These are phyloP conservation scores for Raffaelea deltoideospora DNA, from an alignment of 2,329 filamentous ascomycete species.

Conservation along the genomic window DNA sequence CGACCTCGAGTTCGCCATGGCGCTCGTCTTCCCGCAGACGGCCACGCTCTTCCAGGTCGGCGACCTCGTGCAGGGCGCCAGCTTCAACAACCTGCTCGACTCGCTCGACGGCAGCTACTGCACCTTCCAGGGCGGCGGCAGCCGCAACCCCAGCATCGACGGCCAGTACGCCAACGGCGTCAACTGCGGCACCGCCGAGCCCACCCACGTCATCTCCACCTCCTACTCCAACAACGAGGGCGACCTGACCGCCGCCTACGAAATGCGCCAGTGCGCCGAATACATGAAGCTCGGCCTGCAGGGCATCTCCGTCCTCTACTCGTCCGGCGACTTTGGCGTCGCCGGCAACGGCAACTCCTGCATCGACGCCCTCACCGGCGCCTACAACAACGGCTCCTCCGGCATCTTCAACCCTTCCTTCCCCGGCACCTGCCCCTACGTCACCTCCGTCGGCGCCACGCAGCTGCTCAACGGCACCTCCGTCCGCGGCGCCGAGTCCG, in stretches of 20 bases:
- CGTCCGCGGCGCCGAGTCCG: conserved; percentile 22
- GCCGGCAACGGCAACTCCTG: conserved; percentile 22
- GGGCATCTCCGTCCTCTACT: conserved; percentile 34
- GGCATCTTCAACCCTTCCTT: conserved; percentile 31
- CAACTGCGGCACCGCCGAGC: conserved; percentile 25
- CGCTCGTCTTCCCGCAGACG: conserved; percentile 33
- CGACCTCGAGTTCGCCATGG: conserved; percentile 23
- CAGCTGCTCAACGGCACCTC: conserved; percentile 24
- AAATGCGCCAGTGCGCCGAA: conserved; percentile 36
- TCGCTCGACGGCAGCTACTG: conserved; percentile 31
- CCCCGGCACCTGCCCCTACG: conserved; percentile 29
- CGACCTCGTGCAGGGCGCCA: conserved; percentile 17
- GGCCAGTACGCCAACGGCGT: conserved; percentile 20
- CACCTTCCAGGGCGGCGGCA: conserved; percentile 23
- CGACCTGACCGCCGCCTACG: conserved; percentile 31
- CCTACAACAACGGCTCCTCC: conserved; percentile 15
- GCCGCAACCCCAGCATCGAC: conserved; percentile 20
- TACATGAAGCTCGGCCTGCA: conserved; percentile 41
- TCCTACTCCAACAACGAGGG: conserved; percentile 38
- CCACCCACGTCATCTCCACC: conserved; percentile 38
- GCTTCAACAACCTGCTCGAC: conserved; percentile 18
- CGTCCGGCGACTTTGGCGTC: conserved; percentile 34
- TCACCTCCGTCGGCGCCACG: conserved; percentile 37
- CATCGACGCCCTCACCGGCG: conserved; percentile 16
- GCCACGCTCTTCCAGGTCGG: conserved; percentile 33